A percentile compares a stretch with the other conserved stretches of the same genome.
Conservation (phyloP, 148 eudicot species). For the Heliamphora exappendiculata region DNA sequence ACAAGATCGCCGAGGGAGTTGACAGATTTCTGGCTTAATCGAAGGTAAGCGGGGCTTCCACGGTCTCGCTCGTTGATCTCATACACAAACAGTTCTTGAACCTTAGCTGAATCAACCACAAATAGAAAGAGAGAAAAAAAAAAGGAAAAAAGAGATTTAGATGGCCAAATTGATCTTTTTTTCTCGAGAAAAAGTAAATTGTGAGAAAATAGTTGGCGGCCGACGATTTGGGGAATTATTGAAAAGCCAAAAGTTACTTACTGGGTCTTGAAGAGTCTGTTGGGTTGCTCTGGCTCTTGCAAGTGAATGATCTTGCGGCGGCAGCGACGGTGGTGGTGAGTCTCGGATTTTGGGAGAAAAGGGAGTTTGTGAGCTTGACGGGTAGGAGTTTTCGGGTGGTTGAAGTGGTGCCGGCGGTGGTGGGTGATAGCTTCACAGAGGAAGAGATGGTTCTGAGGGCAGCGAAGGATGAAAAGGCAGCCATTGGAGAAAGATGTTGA, state of each 20-base stretch:
- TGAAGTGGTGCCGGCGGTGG: constrained; percentile 11
- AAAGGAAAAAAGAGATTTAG: not conserved
- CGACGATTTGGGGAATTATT: not conserved
- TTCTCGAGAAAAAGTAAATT: not conserved
- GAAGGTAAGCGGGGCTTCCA: constrained; percentile 62
- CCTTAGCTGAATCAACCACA: constrained; percentile 24
- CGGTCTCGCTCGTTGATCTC: constrained; percentile 71
- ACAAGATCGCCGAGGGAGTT: constrained; percentile 65
- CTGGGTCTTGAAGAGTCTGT: constrained; percentile 31
- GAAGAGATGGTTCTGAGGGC: constrained; percentile 21
- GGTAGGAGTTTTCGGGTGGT: constrained; percentile 12
- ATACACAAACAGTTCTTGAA: constrained; percentile 56
- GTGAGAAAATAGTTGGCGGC: not conserved
- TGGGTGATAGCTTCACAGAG: constrained; percentile 25
- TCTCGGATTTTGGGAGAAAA: constrained; percentile 13
- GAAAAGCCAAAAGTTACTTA: constrained; percentile 4
- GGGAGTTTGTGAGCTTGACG: constrained; percentile 19
- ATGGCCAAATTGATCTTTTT: not conserved
- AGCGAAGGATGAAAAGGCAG: constrained; percentile 10
- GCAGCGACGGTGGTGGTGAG: constrained; percentile 8
- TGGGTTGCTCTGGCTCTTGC: constrained; percentile 33
- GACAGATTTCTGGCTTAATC: constrained; percentile 43
- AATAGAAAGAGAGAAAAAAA: not conserved
- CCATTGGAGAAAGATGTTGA: not conserved
- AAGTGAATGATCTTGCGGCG: constrained; percentile 27